Conservation (phyloP, 768 basidiomycete species). For the Lentinula lateritia region DNA sequence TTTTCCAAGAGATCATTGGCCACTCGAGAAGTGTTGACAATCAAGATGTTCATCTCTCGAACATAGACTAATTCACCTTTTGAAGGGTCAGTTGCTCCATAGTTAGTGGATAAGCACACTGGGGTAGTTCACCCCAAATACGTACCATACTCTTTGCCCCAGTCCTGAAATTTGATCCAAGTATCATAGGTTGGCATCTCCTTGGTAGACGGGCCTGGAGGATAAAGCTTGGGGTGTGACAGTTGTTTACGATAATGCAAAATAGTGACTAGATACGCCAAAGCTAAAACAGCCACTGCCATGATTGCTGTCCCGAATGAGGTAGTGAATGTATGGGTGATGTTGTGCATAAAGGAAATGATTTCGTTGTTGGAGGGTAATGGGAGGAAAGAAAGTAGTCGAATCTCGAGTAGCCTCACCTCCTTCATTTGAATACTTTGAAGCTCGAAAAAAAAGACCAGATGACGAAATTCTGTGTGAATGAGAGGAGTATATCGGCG, state of each 20-base stretch:
- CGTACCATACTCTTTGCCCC: neutral
- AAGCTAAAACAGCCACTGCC: neutral
- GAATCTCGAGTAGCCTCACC: too few species aligned
- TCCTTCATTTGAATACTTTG: too few species aligned
- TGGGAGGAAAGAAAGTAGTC: too few species aligned
- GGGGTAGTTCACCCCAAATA: neutral
- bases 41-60: constrained; percentile 12
- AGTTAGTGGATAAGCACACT: neutral
- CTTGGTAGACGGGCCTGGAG: neutral
- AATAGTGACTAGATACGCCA: neutral
- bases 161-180: neutral
- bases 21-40: constrained; percentile 27
- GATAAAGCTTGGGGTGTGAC: constrained; percentile 11
- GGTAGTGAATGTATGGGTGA: neutral
- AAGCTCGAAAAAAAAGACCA: too few species aligned
- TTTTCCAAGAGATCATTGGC: constrained; percentile 31
- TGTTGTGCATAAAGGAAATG: too few species aligned
- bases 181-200: neutral
- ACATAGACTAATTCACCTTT: neutral
- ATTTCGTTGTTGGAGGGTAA: too few species aligned
- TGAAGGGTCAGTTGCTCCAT: neutral
- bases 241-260: neutral
- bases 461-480: too few species aligned
- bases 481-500: too few species aligned
- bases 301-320: neutral